Percentiles rank a stretch among this genome's conserved stretches.
Evolutionary conservation across 805 yeast species (phyloP).

Genomic region (Kuraishia hungarica): DNA sequence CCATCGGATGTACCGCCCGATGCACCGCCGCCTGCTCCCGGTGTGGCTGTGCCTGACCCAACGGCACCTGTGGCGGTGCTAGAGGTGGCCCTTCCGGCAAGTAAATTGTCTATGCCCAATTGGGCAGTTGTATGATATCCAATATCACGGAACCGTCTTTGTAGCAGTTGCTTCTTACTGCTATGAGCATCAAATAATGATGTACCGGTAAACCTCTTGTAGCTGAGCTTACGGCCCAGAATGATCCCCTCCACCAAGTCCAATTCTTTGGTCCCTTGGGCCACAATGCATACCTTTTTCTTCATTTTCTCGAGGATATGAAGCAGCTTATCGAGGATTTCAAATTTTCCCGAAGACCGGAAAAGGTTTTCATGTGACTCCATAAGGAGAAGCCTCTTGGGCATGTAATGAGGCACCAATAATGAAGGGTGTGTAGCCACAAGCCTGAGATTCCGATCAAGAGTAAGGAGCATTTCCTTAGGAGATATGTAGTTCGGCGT

Average conservation of each 20-base stretch:
- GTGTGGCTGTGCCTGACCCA: background rate
- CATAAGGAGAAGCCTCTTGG: constrained; percentile 57
- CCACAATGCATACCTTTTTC: constrained; percentile 36
- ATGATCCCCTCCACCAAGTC: constrained; percentile 74
- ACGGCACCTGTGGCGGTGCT: too few relatives aligned
- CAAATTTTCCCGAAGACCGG: constrained; percentile 51
- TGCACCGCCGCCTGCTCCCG: too few relatives aligned
- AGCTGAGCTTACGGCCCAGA: constrained; percentile 61
- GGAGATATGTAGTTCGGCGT: constrained; percentile 9
- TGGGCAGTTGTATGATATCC: background rate
- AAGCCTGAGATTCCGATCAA: constrained; percentile 37
- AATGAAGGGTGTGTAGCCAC: constrained; percentile 60
- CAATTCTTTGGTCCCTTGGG: constrained; percentile 57
- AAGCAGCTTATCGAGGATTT: constrained; percentile 34
- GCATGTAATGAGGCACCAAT: constrained; percentile 70
- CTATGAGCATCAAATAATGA: constrained; percentile 36
- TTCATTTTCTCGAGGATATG: constrained; percentile 13
- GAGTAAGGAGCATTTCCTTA: constrained; percentile 29
- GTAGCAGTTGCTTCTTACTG: constrained; percentile 1
- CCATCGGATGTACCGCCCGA: background rate
- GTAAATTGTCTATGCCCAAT: background rate
- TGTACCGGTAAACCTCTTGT: constrained; percentile 60
- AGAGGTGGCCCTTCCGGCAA: background rate
- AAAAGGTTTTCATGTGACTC: constrained; percentile 50
- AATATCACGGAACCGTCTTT: background rate